phyloP scores from a whole-genome alignment of 2,329 filamentous ascomycete species.

The Sarocladium strictum region DNA sequence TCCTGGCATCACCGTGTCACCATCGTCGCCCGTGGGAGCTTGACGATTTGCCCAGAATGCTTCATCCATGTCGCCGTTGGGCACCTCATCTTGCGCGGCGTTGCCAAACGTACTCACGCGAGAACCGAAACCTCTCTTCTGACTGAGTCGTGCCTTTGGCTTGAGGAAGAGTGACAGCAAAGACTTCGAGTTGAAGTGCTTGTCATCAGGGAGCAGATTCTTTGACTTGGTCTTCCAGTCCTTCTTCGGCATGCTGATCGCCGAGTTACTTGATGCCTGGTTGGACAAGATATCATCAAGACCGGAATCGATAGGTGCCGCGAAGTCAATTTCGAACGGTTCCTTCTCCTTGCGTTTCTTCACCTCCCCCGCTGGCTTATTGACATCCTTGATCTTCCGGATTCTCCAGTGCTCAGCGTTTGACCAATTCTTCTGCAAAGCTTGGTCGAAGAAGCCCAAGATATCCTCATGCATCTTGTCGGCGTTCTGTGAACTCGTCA shows the following conservation, averaged over 20 bases:
- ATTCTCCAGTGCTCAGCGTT: slow-evolving; percentile 99
- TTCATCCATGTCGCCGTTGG: slow-evolving; percentile 81
- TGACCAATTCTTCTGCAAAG: slow-evolving; percentile 93
- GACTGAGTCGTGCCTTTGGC: slow-evolving; percentile 78
- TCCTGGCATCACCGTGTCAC: slow-evolving; percentile 52
- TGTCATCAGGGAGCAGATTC: slow-evolving; percentile 93
- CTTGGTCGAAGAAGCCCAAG: slow-evolving; percentile 95
- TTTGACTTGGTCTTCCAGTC: slow-evolving; percentile 93
- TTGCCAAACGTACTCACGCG: slow-evolving; percentile 29
- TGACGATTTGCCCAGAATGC: slow-evolving; percentile 86
- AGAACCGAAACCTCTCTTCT: slow-evolving; percentile 49
- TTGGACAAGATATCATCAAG: slow-evolving; percentile 76
- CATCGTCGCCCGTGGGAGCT: slow-evolving; percentile 39
- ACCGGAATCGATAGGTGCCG: slow-evolving; percentile 63
- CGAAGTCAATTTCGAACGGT: slow-evolving; percentile 90
- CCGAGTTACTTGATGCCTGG: slow-evolving; percentile 69
- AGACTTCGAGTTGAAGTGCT: slow-evolving; percentile 94
- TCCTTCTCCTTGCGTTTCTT: slow-evolving; percentile 89
- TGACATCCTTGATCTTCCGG: slow-evolving; percentile 76
- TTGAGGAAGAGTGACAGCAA: slow-evolving; percentile 89
- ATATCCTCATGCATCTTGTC: slow-evolving; percentile 85
- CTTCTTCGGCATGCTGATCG: slow-evolving; percentile 82
- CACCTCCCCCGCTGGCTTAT: slow-evolving; percentile 54
- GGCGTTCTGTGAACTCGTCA: slow-evolving; percentile 58
- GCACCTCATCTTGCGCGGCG: slow-evolving; percentile 42